Base-by-base conservation (phyloP, 306 rosid species). In the Inga oerstediana region DNA sequence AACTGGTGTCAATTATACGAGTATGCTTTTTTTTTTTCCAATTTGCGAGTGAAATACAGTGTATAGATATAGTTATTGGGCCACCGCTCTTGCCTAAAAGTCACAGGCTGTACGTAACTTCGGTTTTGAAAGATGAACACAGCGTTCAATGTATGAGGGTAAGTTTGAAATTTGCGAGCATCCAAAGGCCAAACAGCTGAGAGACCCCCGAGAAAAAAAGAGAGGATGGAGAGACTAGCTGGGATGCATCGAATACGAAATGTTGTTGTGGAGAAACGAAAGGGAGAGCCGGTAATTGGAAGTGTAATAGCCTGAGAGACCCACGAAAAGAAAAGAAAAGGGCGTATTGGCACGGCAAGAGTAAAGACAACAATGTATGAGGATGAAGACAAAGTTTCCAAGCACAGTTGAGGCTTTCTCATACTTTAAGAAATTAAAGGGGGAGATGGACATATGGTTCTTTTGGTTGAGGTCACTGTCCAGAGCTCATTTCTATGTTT, bases 321-420 rank as follows among this genome's bases (percentile, higher is more conserved):
- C 91, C 90, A 89, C 90, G 83, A 71, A 82, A 71, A 88, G 83
- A 84, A 84, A 85, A 89, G 83, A 82, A 83, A 84, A 77, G 80
- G 77, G 74, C 32, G 68, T 73, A 79, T 87, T 87, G 90, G 92
- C 94, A 94, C 89, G 91, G 86, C 93, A 79, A 84, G 80, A 94
- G 8, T 22, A 88, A 90, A 91, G 97, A 94, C 97, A 92, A 87
- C 45, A 44, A 91, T 89, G 84, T 77, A 10, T n/a, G 14, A 85
- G 81, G 76, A 85, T 80, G 70, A 90, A 91, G 97, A 94, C 97
- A 94, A 93, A 91, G 87, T 94, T 94, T 91, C 91, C 87, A 89
- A 94, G 87, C 86, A 86, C 82, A 85, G 82, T 82, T 81, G 81
- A 86, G 83, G 58, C 97, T 93, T 94, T 94, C 92, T 88, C 97